These are phyloP conservation scores for Rusavskia elegans DNA, from an alignment of 495 filamentous ascomycete genomes.

Conservation along the genomic window DNA sequence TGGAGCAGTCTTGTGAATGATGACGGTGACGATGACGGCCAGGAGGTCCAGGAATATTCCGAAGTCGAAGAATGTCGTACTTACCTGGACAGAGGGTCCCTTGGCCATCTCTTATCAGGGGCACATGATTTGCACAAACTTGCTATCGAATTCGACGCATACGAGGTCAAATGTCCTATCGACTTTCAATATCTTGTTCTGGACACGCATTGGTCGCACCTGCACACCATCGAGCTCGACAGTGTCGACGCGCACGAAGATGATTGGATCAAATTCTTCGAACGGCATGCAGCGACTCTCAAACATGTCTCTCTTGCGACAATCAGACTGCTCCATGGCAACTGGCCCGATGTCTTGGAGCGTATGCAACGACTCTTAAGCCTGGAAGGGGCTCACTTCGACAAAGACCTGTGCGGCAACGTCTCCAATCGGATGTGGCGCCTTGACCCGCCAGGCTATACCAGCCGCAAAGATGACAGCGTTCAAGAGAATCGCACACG, in stretches of 20 bases:
- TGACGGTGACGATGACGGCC: not conserved
- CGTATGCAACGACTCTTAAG: not conserved
- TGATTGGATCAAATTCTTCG: slow-evolving; percentile 1
- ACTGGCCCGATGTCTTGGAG: slow-evolving; percentile 1
- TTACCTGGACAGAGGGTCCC: not conserved
- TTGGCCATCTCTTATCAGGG: not conserved
- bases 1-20: not conserved
- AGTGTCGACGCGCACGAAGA: not conserved
- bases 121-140: not conserved
- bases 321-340: not conserved
- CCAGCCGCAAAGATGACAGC: not conserved
- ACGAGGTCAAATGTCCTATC: not conserved
- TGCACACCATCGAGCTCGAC: not conserved
- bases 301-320: not conserved
- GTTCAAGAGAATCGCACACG: not conserved
- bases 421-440: not conserved
- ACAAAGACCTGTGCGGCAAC: not conserved
- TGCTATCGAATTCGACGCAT: not conserved
- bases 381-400: not conserved
- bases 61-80: not conserved
- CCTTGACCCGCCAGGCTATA: not conserved
- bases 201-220: not conserved
- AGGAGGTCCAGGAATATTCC: not conserved
- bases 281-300: not conserved
- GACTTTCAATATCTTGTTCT: not conserved